These are phyloP conservation scores for Periconia sp. DNA, from an alignment of 2,329 filamentous ascomycete species.

Conservation along the genomic window DNA sequence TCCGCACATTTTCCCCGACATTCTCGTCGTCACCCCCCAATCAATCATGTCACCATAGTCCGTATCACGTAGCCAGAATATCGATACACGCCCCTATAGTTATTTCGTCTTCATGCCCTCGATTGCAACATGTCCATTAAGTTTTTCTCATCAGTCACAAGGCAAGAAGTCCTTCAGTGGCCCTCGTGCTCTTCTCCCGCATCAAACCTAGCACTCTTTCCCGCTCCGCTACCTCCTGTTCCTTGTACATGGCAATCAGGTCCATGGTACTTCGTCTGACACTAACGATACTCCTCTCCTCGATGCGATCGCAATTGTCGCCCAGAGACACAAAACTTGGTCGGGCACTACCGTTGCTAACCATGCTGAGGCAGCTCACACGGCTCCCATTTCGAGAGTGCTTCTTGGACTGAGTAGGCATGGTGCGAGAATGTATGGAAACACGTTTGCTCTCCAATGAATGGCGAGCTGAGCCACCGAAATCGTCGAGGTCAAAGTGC, in stretches of 20 bases:
- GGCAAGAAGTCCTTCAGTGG: neutral
- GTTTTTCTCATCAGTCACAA: constrained; percentile 15
- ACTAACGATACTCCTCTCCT: constrained; percentile 38
- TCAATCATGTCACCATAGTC: too few species aligned
- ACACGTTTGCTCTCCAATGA: constrained; percentile 24
- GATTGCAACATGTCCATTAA: too few species aligned
- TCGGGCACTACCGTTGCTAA: constrained; percentile 21
- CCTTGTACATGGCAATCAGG: constrained; percentile 44
- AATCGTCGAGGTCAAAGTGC: constrained; percentile 19
- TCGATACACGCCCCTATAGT: too few species aligned
- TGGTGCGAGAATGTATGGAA: constrained; percentile 19
- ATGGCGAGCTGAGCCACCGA: constrained; percentile 18
- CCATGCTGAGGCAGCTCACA: constrained; percentile 25
- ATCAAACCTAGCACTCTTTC: constrained; percentile 33
- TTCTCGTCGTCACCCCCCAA: too few species aligned
- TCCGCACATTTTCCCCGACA: too few species aligned
- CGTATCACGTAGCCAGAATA: too few species aligned
- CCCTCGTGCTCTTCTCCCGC: constrained; percentile 15
- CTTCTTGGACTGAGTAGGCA: constrained; percentile 12
- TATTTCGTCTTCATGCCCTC: too few species aligned
- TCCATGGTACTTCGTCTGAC: constrained; percentile 50
- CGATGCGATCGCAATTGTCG: constrained; percentile 17
- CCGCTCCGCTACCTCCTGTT: constrained; percentile 44
- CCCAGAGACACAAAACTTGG: constrained; percentile 19
- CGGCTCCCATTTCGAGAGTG: constrained; percentile 31